Evolutionary conservation across 768 basidiomycete species (phyloP).

Genomic region (Auriscalpium vulgare): DNA sequence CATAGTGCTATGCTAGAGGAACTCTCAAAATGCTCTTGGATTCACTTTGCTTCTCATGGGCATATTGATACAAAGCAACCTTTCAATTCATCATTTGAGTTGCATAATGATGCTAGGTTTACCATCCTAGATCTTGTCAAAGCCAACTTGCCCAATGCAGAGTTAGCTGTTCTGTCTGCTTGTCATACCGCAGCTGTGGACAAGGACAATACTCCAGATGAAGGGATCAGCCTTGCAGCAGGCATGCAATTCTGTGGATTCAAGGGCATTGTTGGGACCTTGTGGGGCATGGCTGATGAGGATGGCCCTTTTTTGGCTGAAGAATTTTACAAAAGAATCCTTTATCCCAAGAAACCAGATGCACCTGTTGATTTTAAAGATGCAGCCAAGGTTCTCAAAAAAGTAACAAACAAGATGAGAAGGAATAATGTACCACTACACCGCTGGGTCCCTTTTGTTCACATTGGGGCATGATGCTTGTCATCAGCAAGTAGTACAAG

Average conservation of each 20-base stretch:
- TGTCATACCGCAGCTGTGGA: constrained; percentile 9
- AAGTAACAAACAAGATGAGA: constrained; percentile 1
- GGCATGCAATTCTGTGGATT: constrained; percentile 13
- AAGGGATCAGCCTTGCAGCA: constrained; percentile 13
- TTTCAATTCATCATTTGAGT: constrained; percentile 1
- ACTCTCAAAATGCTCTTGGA: background rate
- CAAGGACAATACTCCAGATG: constrained; percentile 1
- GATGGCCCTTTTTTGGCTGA: constrained; percentile 5
- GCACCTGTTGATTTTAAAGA: background rate
- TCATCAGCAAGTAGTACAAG: background rate
- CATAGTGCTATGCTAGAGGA: background rate
- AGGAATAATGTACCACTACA: background rate
- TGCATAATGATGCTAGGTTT: background rate
- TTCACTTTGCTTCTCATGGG: constrained; percentile 10
- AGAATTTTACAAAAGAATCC: background rate
- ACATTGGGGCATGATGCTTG: background rate
- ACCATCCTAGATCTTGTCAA: constrained; percentile 7
- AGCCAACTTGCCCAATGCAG: background rate
- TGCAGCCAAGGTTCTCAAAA: background rate
- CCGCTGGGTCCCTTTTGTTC: constrained; percentile 7
- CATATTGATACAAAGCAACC: background rate
- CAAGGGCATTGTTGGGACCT: constrained; percentile 6
- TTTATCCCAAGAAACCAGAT: background rate
- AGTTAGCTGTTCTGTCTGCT: constrained; percentile 6
- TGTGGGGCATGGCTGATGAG: constrained; percentile 11